Conservation (phyloP, 331 rosid species). For the Saraca asoca region DNA sequence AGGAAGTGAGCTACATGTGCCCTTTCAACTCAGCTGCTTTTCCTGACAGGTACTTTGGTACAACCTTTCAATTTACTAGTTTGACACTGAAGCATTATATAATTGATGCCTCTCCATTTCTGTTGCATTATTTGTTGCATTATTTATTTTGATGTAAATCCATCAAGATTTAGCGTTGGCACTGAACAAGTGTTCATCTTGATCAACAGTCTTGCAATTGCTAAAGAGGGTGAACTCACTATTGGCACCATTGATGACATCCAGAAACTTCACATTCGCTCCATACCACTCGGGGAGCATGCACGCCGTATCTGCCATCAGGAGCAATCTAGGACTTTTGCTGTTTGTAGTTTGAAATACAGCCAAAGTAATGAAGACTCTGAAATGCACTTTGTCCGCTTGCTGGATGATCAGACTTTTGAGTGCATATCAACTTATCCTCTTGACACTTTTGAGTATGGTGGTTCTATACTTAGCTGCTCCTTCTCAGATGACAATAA, state of each 20-base stretch:
- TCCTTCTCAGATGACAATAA: slow-evolving; percentile 87
- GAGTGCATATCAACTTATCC: slow-evolving; percentile 78
- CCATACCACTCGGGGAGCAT: slow-evolving; percentile 90
- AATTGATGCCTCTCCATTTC: neutral
- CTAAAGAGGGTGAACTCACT: slow-evolving; percentile 92
- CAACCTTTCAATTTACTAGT: neutral
- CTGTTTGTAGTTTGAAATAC: slow-evolving; percentile 73
- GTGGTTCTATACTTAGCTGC: slow-evolving; percentile 91
- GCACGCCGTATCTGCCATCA: slow-evolving; percentile 91
- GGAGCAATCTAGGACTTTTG: slow-evolving; percentile 91
- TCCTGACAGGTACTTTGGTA: slow-evolving; percentile 71
- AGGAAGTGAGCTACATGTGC: slow-evolving; percentile 97
- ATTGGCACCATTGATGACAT: slow-evolving; percentile 95
- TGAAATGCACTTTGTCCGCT: slow-evolving; percentile 78
- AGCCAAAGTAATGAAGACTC: slow-evolving; percentile 77
- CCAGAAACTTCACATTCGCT: slow-evolving; percentile 92
- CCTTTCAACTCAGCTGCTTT: slow-evolving; percentile 94
- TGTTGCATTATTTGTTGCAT: neutral
- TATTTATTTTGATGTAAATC: neutral
- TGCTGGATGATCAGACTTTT: slow-evolving; percentile 88
- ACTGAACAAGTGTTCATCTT: slow-evolving; percentile 22
- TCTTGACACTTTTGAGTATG: slow-evolving; percentile 81
- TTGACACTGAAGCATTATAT: neutral
- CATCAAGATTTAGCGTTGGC: neutral
- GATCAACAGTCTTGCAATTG: slow-evolving; percentile 81